Base-by-base conservation (phyloP, 163 green algal genomes). In the Chlorella variabilis region DNA sequence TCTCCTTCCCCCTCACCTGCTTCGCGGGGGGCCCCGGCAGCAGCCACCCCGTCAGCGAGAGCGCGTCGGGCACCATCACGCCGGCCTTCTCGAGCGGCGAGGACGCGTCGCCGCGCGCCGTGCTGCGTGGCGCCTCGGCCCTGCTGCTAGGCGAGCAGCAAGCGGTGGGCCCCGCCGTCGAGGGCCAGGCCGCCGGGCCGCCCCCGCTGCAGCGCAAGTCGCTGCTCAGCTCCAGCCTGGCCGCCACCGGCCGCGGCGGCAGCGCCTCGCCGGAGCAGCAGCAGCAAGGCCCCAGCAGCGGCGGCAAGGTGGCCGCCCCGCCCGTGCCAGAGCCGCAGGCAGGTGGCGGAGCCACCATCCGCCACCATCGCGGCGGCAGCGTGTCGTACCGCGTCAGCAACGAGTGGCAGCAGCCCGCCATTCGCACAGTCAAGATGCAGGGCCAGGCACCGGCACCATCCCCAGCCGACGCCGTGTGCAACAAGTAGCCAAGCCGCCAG, bases 351-450 rank as follows among this genome's bases (percentile, higher is more conserved):
- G 36, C 21, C 29, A 29, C n/a, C 20, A 48, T 45, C 7, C 59
- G 56, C 41, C 75, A 54, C 61, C 7, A 13, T 9, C 18, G 42
- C 41, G n/a, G 4, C 13, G 25, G 21, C 27, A 58, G 42, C 31
- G 18, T 83, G 49, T 9, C 36, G 31, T 83, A 83, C 65, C 49
- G 49, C 49, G 39, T 77, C 7, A 38, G 9, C 63, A 54, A 8
- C 31, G 39, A 63, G 45, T 84, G 80, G 80, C 59, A 86, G 58
- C 59, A 84, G 75, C 80, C 80, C 31, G 56, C 75, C 42, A 88
- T 88, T 41, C 79, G 84, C 39, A 85, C 74, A 4, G 84, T 88
- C 18, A 83, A 70, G 62, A 83, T 84, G 80, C 68, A 84, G 62
- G 84, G 84, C 61, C 4, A 20, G 20, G 34, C 20, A 1, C 18